A percentile compares a stretch with the other conserved stretches of the same genome.
These are phyloP conservation scores for Waltiozyma sp. DNA, from an alignment of 1,139 yeast genomes.

Conservation along the genomic window DNA sequence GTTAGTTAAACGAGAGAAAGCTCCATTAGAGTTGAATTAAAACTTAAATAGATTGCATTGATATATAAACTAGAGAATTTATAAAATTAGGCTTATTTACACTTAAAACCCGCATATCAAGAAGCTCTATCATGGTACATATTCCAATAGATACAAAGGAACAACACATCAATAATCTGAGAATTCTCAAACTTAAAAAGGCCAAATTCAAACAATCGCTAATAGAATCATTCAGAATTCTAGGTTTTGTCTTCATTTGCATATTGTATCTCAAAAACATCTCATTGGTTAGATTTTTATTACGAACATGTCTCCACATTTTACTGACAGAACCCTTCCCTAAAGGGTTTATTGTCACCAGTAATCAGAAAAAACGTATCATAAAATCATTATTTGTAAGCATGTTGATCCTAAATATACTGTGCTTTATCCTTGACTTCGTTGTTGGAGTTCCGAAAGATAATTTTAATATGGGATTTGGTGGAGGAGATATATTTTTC, in stretches of 20 bases:
- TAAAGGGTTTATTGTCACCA: constrained; percentile 11
- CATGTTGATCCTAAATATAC: constrained; percentile 4
- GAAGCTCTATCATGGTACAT: constrained; percentile 2
- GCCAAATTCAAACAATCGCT: constrained; percentile 16
- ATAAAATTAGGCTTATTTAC: too few species aligned
- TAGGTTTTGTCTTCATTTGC: constrained; percentile 20
- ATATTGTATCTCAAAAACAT: constrained; percentile 17
- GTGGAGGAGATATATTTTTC: constrained; percentile 13
- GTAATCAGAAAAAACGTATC: constrained; percentile 9
- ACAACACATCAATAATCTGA: constrained; percentile 15
- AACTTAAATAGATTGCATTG: too few species aligned
- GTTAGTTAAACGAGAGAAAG: too few species aligned
- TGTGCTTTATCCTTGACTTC: constrained; percentile 17
- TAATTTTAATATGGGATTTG: constrained; percentile 1
- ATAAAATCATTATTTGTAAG: constrained; percentile 11
- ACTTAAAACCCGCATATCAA: too few species aligned
- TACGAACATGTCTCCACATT: constrained; percentile 21
- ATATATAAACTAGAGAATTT: too few species aligned
- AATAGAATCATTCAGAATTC: constrained; percentile 13
- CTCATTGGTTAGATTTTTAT: constrained; percentile 14
- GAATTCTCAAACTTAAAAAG: constrained; percentile 19
- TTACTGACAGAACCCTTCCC: constrained; percentile 26
- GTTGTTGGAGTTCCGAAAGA: constrained; percentile 19
- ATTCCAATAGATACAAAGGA: constrained; percentile 8
- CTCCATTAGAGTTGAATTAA: too few species aligned